Evolutionary conservation across 495 filamentous ascomycete species (phyloP).

Genomic region (Pyronema omphalodes): DNA sequence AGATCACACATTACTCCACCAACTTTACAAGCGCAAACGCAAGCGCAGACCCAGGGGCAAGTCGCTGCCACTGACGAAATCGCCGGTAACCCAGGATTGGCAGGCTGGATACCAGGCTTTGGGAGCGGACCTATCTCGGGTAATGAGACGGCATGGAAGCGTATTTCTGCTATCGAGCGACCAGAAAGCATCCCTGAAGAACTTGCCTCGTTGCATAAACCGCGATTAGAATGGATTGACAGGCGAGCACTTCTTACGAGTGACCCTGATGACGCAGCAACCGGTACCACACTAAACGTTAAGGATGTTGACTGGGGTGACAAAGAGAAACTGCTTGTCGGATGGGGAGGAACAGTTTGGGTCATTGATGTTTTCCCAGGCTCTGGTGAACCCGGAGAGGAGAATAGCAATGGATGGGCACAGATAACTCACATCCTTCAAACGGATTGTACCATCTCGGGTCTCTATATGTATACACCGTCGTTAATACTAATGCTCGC

Average conservation of each 20-base stretch:
- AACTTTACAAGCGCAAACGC: slow-evolving; percentile 13
- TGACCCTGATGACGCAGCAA: slow-evolving; percentile 33
- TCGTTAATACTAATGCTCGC: slow-evolving; percentile 77
- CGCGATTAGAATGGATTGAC: slow-evolving; percentile 78
- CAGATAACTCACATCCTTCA: slow-evolving; percentile 83
- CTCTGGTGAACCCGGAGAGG: slow-evolving; percentile 46
- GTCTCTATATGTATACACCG: slow-evolving; percentile 90
- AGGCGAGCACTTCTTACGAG: slow-evolving; percentile 50
- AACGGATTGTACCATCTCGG: slow-evolving; percentile 92
- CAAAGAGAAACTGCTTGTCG: slow-evolving; percentile 69
- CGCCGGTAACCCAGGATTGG: slow-evolving; percentile 15
- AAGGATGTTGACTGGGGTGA: slow-evolving; percentile 29
- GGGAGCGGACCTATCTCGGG: slow-evolving; percentile 42
- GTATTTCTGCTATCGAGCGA: slow-evolving; percentile 66
- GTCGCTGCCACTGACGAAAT: slow-evolving; percentile 8
- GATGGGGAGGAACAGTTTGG: slow-evolving; percentile 94
- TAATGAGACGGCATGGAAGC: slow-evolving; percentile 74
- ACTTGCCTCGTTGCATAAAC: slow-evolving; percentile 88
- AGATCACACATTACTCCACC: slow-evolving; percentile 60
- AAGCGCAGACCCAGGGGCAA: too few relatives aligned
- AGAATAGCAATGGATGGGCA: slow-evolving; percentile 55
- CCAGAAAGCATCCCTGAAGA: slow-evolving; percentile 42
- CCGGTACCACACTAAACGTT: slow-evolving; percentile 20
- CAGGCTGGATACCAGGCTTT: slow-evolving; percentile 22
- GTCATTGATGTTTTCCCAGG: slow-evolving; percentile 78